phyloP scores from a whole-genome alignment of 78 protist species.

The Cavenderia fasciculata region DNA sequence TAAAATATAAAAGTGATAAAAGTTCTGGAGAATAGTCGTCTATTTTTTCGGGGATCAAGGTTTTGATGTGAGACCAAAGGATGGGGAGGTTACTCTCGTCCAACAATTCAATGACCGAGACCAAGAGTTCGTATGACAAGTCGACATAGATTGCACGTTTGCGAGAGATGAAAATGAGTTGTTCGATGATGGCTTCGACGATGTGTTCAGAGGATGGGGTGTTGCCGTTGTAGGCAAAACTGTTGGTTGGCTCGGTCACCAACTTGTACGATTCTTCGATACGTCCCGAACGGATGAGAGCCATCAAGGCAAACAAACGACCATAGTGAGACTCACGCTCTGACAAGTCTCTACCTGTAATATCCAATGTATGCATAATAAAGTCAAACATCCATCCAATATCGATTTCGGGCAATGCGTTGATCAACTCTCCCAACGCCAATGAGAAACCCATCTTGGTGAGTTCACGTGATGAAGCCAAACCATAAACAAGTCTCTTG shows the following conservation, averaged over 20 bases:
- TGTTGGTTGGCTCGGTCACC: slow-evolving; percentile 41
- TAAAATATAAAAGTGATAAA: slow-evolving; percentile 26
- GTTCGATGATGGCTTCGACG: slow-evolving; percentile 41
- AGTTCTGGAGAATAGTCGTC: slow-evolving; percentile 54
- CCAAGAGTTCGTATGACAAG: slow-evolving; percentile 41
- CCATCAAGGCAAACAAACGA: slow-evolving; percentile 68
- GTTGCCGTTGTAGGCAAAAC: slow-evolving; percentile 42
- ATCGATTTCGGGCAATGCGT: slow-evolving; percentile 3
- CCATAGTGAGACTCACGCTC: slow-evolving; percentile 58
- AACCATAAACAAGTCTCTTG: slow-evolving; percentile 43
- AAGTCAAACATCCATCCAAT: slow-evolving; percentile 39
- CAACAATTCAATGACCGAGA: slow-evolving; percentile 17
- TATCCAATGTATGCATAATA: slow-evolving; percentile 21
- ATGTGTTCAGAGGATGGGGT: slow-evolving; percentile 37
- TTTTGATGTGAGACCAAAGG: slow-evolving; percentile 35
- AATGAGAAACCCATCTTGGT: slow-evolving; percentile 62
- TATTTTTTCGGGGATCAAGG: slow-evolving; percentile 28
- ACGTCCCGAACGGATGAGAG: slow-evolving; percentile 25
- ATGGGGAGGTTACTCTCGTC: slow-evolving; percentile 3
- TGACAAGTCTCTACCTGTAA: slow-evolving; percentile 7
- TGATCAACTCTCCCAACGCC: slow-evolving; percentile 43
- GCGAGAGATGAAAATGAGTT: slow-evolving; percentile 48
- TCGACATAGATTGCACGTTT: slow-evolving; percentile 30
- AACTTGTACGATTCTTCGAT: background rate
- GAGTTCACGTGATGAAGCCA: slow-evolving; percentile 45